Evolutionary conservation across 805 yeast genomes (phyloP).

Genomic region (Metschnikowia kunwiensis): DNA sequence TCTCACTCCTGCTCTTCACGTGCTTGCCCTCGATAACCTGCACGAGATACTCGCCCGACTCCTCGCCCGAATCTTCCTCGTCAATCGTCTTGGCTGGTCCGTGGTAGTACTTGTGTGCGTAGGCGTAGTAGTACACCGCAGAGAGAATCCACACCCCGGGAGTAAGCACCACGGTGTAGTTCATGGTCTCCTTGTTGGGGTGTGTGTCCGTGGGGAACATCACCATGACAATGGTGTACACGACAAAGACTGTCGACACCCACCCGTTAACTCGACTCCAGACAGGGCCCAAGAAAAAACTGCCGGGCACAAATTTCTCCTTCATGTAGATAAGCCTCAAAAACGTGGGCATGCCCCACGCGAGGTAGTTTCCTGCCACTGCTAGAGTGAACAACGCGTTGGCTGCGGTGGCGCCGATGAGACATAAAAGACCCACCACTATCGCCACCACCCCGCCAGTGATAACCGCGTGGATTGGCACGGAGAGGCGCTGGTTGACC

Average conservation of each 20-base stretch:
- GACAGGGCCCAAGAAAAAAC: slow-evolving; percentile 56
- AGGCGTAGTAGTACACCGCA: slow-evolving; percentile 46
- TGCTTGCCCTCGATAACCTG: slow-evolving; percentile 7
- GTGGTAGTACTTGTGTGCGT: slow-evolving; percentile 52
- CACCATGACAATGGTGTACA: slow-evolving; percentile 51
- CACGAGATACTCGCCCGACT: background rate
- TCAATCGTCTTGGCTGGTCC: slow-evolving; percentile 48
- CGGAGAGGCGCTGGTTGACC: slow-evolving; percentile 54
- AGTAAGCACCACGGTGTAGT: slow-evolving; percentile 65
- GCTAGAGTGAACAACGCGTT: slow-evolving; percentile 65
- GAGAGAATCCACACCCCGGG: slow-evolving; percentile 59
- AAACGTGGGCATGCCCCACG: slow-evolving; percentile 61
- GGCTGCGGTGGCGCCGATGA: slow-evolving; percentile 60
- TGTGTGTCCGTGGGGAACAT: slow-evolving; percentile 56
- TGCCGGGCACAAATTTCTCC: slow-evolving; percentile 58
- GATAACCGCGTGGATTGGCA: slow-evolving; percentile 61
- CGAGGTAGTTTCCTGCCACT: slow-evolving; percentile 58
- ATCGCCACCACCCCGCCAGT: slow-evolving; percentile 47
- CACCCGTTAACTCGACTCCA: slow-evolving; percentile 45
- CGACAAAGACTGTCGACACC: slow-evolving; percentile 48
- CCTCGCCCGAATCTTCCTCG: slow-evolving; percentile 7
- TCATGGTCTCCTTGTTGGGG: slow-evolving; percentile 52
- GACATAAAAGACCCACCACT: slow-evolving; percentile 53
- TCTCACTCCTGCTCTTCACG: slow-evolving; percentile 1
- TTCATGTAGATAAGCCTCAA: slow-evolving; percentile 45